Evolutionary conservation across 148 eudicot species (phyloP), one percentile per base, ranked within the genome.

Genomic region (Diospyros kaki): DNA sequence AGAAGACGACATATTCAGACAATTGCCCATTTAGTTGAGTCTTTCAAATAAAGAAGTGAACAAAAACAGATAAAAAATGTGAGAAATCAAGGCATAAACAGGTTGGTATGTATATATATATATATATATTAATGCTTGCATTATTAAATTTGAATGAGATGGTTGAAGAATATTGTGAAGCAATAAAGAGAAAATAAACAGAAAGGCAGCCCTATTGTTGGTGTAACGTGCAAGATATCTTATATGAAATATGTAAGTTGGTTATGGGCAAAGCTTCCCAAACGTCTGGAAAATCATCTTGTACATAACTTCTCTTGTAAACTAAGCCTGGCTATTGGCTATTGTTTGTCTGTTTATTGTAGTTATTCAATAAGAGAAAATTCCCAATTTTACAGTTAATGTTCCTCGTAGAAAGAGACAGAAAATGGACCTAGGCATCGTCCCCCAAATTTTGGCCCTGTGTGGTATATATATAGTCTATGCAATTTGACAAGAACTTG

Each of bases 11-110:
- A 15, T 46, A 45, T 63, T 68, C 14, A 50, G 50, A 41, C 28
- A 58, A 28, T 70, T 77, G 42, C 67, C 81, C 70, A 9, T 48
- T 4, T 48, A 4, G 52, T 4, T 48, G 52, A 48, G 52, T 48
- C 52, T 8, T 48, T 48, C 6, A 48, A 48, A 48, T 1, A 48
- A 48, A 48, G 52, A 48, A 8, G 52, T n/a, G 11, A 18, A 17
- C 10, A 38, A 18, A 3, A 17, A 38, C 64, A 18, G 10, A 60
- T 60, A 7, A 12, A 56, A 12, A 56, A 2, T 4, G 5, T 1
- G 3, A 5, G 15, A 56, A 17, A 0, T n/a, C 17, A 56, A 14
- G 59, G 59, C 13, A 56, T 56, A 12, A 14, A 13, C 2, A 12
- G 17, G 17, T 12, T 1, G 8, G 56, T 9, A 2, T 4, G 11